Evolutionary conservation across 306 rosid genomes (phyloP).

Genomic region (Pyrus bretschneideri): DNA sequence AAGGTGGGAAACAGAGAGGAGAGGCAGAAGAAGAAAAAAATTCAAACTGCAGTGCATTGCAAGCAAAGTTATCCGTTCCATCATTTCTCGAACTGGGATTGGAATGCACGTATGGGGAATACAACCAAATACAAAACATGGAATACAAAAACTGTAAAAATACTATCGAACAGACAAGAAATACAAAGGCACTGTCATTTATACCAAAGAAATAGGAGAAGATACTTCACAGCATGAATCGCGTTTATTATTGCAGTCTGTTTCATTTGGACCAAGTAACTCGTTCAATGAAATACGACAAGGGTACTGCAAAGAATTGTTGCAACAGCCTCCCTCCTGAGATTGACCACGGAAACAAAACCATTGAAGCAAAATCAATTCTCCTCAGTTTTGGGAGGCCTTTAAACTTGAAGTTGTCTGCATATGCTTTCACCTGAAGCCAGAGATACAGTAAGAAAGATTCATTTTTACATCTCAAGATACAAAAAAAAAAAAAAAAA

Average conservation of each 20-base stretch:
- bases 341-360: slow-evolving; percentile 21
- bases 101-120: neutral
- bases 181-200: neutral
- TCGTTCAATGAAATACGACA: slow-evolving; percentile 14
- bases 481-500: too few relatives aligned
- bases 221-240: slow-evolving; percentile 13
- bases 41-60: neutral
- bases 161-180: neutral
- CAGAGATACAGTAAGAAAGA: neutral
- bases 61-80: neutral
- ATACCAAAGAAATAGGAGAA: neutral
- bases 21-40: neutral
- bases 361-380: slow-evolving; percentile 29
- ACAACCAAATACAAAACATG: neutral
- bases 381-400: slow-evolving; percentile 51
- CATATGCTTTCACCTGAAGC: slow-evolving; percentile 70
- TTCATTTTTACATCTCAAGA: neutral
- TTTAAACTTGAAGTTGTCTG: slow-evolving; percentile 98
- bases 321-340: slow-evolving; percentile 11
- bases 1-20: neutral
- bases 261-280: slow-evolving; percentile 21
- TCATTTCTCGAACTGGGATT: neutral
- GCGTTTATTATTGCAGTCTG: slow-evolving; percentile 33
- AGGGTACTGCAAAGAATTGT: slow-evolving; percentile 28
- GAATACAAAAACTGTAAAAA: neutral